Base-by-base conservation (phyloP, 192 early-diverging fungal genomes). In the Backusella tuberculispora region DNA sequence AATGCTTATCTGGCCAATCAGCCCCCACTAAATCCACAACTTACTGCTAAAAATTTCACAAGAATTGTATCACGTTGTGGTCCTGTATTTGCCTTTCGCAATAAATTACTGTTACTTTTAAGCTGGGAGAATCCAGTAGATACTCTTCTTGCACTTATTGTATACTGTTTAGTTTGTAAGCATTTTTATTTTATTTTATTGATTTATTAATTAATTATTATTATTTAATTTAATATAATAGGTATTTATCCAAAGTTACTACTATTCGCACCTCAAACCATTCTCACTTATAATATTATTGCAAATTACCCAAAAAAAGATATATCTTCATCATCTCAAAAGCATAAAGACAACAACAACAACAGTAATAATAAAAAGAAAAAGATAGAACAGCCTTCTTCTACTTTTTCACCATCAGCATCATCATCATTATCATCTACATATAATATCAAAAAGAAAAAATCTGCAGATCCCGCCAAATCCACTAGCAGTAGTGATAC, bases 81-180 rank as follows among this genome's bases (percentile, higher is more conserved):
- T 0, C 87, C 85, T 34, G 69, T 93, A 24, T 91, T 95, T 72
- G 84, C 79, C 46, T 83, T 88, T 69, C 88, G 91, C 73, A 90
- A 93, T 71, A 70, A 63, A 24, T 68, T 92, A 34, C 77, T 85
- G 21, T 82, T 85, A 37, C 68, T 95, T 17, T 64, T 95, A 53
- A 85, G 82, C n/a, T 95, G 93, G 93, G 86, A 90, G 69, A 89
- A 91, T 60, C 81, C 90, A 1, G 71, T 89, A 21, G 85, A 89
- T 75, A 91, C 91, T 1, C 63, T 85, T 26, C 72, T 88, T 46
- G 78, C 83, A 1, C 71, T 89, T 68, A 82, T 87, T 3, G 46
- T 83, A 17, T 89, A 84, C 65, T 83, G 84, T 68, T 77, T 87
- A 73, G 48, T 87, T 63, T 90, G 87, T 88, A 83, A 76, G 81